Evolutionary conservation across 2,329 filamentous ascomycete genomes (phyloP), one percentile per base, ranked within the genome.

Genomic region (Aspergillus quadricinctus): DNA sequence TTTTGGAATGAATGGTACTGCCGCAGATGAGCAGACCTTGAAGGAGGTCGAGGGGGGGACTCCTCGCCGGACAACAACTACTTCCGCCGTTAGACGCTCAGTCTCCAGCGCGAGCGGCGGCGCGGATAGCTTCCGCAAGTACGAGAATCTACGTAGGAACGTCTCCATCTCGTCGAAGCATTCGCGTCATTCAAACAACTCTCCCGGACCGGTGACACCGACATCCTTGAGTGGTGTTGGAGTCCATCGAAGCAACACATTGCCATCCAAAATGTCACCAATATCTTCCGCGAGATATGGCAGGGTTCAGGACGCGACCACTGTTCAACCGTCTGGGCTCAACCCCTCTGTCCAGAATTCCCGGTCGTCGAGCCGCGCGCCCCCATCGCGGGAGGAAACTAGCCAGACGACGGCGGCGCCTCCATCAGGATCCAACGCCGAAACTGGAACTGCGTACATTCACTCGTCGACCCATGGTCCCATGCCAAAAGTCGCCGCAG

Each of bases 1-100:
- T 62, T 95, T 99, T 62, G 94, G 94, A 54, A 99, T 99, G 94
- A 90, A 92, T 70, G 94, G 94, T 48, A 97, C 92, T n/a, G 92
- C 86, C n/a, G 90, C 92, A n/a, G 92, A 97, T 69, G 90, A 95
- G 69, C 87, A 85, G 58, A 86, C 84, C 7, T 80, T 85, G 50
- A 83, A 84, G 66, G 84, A 86, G 58, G 80, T 87, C 40, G 87
- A 92, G 68, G 90, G 89, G 55, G 88, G 88, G 3, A 72, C 64
- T 74, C 76, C 71, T 64, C 62, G 69, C n/a, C 81, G 72, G 57
- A 77, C 74, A 55, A 77, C 76, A 69, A 78, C 72, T 67, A 83
- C 60, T 82, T 81, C 49, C 70, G 70, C 61, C 41, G 59, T 95
- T 52, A 83, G 82, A 48, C 84, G 94, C 66, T 93, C 93, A 4